Evolutionary conservation across 1,139 yeast species (phyloP).

Genomic region (Hemisphaericaspora xylanilytica): DNA sequence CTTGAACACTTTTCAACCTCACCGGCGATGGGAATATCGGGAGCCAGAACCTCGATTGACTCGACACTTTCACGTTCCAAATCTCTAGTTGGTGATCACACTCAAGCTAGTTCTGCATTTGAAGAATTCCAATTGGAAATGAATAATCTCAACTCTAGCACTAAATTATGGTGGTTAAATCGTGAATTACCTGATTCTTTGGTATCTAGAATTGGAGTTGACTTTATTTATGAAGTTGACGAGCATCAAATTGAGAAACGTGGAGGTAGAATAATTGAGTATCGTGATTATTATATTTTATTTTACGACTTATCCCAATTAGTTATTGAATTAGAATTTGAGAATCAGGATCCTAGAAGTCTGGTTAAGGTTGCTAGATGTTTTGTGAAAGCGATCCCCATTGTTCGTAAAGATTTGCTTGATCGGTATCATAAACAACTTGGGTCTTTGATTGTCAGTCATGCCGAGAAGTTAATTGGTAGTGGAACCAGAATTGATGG

Average conservation of each 20-base stretch:
- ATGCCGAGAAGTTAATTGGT: conserved; percentile 37
- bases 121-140: conserved; percentile 32
- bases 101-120: conserved; percentile 31
- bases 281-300: conserved; percentile 69
- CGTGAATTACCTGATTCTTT: conserved; percentile 60
- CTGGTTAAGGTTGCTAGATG: conserved; percentile 48
- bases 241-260: conserved; percentile 55
- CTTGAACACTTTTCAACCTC: conserved; percentile 26
- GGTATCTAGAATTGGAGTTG: conserved; percentile 41
- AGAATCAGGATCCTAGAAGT: conserved; percentile 52
- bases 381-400: conserved; percentile 46
- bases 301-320: conserved; percentile 74
- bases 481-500: conserved; percentile 37
- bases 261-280: conserved; percentile 47
- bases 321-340: conserved; percentile 55
- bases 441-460: conserved; percentile 42
- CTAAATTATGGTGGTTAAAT: conserved; percentile 62
- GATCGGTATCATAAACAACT: conserved; percentile 48
- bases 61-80: conserved; percentile 15
- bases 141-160: conserved; percentile 29
- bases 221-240: conserved; percentile 65
- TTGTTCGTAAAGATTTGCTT: conserved; percentile 45
- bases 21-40: conserved; percentile 10
- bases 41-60: conserved; percentile 13
- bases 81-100: conserved; percentile 22